Percentiles rank a stretch among this genome's conserved stretches.
phyloP scores from a whole-genome alignment of 164 flowering plant species.

The Umbilicus rupestris region DNA sequence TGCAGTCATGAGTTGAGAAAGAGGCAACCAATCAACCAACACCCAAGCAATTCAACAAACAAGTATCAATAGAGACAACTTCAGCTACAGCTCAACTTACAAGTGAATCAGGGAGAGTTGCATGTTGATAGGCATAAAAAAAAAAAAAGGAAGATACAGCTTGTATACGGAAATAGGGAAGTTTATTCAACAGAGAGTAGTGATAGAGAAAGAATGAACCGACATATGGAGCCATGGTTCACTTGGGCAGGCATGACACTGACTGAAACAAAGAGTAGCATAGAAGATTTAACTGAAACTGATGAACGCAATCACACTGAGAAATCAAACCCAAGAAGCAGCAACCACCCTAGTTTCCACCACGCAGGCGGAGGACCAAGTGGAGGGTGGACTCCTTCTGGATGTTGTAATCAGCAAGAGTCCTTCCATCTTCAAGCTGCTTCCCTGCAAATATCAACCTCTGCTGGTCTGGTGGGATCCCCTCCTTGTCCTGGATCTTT shows the following conservation, averaged over 20 bases:
- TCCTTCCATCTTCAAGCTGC: conserved; percentile 14
- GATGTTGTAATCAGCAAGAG: conserved; percentile 4
- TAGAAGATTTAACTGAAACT: not conserved
- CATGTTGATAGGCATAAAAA: no score
- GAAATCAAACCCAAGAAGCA: not conserved
- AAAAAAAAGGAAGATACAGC: no score
- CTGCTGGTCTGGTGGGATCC: conserved; percentile 16
- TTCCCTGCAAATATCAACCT: conserved; percentile 17
- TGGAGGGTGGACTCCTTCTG: conserved; percentile 5
- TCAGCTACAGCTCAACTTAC: no score
- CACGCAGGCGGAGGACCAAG: conserved; percentile 2
- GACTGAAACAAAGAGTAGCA: no score
- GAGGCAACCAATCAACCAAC: no score
- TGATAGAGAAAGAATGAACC: no score
- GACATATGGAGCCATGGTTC: not conserved
- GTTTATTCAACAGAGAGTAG: no score
- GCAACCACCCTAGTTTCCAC: conserved; percentile 3
- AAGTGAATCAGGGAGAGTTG: no score
- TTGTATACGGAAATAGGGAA: no score
- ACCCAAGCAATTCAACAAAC: no score
- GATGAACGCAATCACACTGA: not conserved
- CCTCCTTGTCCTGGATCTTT: conserved; percentile 11
- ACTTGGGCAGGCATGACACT: not conserved
- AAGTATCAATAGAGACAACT: no score
- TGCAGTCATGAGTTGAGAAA: no score